Base-by-base conservation (phyloP, 495 filamentous ascomycete genomes). In the Penicillium arizonense region DNA sequence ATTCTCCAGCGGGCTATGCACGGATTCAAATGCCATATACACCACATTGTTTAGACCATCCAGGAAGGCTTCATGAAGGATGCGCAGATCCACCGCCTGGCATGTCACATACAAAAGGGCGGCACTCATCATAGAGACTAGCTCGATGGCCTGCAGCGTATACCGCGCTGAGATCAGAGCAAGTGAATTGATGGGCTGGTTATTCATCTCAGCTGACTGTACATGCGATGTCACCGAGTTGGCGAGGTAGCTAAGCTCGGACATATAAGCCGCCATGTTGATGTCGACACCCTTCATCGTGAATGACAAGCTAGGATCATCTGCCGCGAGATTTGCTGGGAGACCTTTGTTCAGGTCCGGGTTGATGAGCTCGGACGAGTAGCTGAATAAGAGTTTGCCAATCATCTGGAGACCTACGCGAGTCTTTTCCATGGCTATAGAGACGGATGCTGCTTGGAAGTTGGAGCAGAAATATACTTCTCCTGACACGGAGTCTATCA, bases 381-480 rank as follows among this genome's bases (percentile, higher is more conserved):
- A 83, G 2, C 74, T 65, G 52, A 80, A 84, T 10, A 87, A 59
- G 59, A 87, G 67, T 26, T 76, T 70, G 9, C 82, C 84, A 6
- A 86, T 62, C 64, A 79, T 82, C 57, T 85, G 79, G 24, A 83
- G 56, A 0, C 74, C 73, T 0, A 63, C 38, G n/a, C 78, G 69
- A 0, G 78, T 77, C 61, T 86, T 87, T 48, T 86, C 84, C 79
- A 84, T 86, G 4, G 84, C 80, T 3, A 82, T 80, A 0, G 84
- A 85, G 26, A 87, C 56, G 6, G 72, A 63, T 1, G 62, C 59
- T 2, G 84, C 84, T 57, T 87, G 84, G 62, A 87, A 87, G 58
- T 87, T 87, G 28, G 80, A 78, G 20, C 83, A 83, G 28, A 77
- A 73, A 56, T 81, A 73, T 11, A 84, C 70, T 7, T 44, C 38